Conservation (phyloP, 768 basidiomycete species). For the Russula sp. region DNA sequence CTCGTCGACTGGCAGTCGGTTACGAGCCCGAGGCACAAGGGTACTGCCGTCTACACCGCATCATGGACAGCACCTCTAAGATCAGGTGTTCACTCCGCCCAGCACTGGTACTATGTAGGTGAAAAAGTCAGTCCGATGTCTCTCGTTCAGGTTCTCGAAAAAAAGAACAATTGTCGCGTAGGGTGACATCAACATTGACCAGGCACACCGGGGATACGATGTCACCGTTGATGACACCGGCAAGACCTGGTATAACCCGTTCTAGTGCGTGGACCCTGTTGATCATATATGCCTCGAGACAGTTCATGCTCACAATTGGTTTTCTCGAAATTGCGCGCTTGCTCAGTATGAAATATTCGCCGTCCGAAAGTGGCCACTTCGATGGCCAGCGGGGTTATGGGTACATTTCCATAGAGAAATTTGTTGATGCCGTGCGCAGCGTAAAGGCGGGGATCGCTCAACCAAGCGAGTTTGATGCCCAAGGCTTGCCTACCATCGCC, state of each 20-base stretch:
- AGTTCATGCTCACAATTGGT: neutral
- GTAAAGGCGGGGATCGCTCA: constrained; percentile 65
- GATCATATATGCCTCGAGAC: neutral
- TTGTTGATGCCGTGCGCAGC: constrained; percentile 73
- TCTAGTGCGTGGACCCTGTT: constrained; percentile 55
- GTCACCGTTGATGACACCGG: constrained; percentile 80
- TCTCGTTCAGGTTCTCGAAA: neutral
- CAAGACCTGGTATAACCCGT: constrained; percentile 82
- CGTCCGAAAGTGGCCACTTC: constrained; percentile 86
- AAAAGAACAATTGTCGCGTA: constrained; percentile 26
- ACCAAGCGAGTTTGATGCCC: constrained; percentile 67
- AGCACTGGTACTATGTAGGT: constrained; percentile 94
- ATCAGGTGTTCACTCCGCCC: constrained; percentile 82
- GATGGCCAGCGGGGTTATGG: constrained; percentile 94
- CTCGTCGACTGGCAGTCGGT: constrained; percentile 90
- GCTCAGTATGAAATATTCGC: constrained; percentile 86
- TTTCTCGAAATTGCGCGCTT: neutral
- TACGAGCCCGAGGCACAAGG: constrained; percentile 64
- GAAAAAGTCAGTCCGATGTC: constrained; percentile 53
- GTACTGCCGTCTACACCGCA: constrained; percentile 88
- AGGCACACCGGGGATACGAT: constrained; percentile 91
- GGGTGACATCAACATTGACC: constrained; percentile 91
- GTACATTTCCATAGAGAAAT: constrained; percentile 87
- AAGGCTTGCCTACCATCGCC: constrained; percentile 79
- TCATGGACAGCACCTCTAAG: constrained; percentile 92